These are phyloP conservation scores for Periconia sp. DNA, from an alignment of 2,329 filamentous ascomycete species.

Conservation along the genomic window DNA sequence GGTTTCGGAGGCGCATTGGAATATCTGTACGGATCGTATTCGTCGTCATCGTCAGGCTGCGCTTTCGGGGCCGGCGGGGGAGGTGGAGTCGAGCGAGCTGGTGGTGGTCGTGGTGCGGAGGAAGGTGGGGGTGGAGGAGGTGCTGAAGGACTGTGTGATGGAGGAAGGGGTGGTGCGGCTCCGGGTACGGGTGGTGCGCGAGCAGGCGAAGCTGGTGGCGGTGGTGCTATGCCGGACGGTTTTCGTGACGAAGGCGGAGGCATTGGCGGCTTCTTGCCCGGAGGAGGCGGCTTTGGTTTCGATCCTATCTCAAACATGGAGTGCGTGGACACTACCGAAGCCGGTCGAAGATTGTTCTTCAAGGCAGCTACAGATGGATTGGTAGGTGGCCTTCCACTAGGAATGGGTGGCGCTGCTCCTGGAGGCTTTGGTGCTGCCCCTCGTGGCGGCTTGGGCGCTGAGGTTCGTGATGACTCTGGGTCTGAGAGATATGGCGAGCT, in stretches of 20 bases:
- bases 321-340: constrained; percentile 64
- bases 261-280: constrained; percentile 74
- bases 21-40: constrained; percentile 51
- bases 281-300: constrained; percentile 74
- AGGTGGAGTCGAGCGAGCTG: constrained; percentile 28
- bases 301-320: constrained; percentile 60
- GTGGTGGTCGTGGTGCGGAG: constrained; percentile 27
- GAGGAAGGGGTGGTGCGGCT: constrained; percentile 48
- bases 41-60: constrained; percentile 19
- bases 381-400: constrained; percentile 64
- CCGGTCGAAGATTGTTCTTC: constrained; percentile 58
- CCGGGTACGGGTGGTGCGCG: constrained; percentile 46
- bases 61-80: constrained; percentile 31
- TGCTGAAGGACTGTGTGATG: constrained; percentile 50
- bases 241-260: constrained; percentile 64
- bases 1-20: constrained; percentile 54
- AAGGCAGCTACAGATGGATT: constrained; percentile 62
- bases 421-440: constrained; percentile 58
- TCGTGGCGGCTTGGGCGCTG: constrained; percentile 61
- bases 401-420: constrained; percentile 56
- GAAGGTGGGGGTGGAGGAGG: constrained; percentile 43
- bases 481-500: constrained; percentile 82
- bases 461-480: constrained; percentile 65
- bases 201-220: constrained; percentile 52
- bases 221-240: constrained; percentile 56